A percentile compares a stretch with the other conserved stretches of the same genome.
phyloP scores from a whole-genome alignment of 2,329 filamentous ascomycete genomes.

The Exophiala phaeomuriformis region DNA sequence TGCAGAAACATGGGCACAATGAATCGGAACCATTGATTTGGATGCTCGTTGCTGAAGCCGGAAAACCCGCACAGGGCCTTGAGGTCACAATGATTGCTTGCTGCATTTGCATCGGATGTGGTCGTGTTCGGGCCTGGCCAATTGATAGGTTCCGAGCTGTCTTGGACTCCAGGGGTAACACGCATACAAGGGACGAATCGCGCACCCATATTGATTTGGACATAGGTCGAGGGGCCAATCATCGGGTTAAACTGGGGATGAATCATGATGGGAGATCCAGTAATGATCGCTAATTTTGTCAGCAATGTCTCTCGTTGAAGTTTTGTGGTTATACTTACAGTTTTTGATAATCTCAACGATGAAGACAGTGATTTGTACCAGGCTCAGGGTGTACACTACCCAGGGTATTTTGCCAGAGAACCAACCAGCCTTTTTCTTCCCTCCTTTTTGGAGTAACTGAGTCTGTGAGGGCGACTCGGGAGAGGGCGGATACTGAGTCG shows the following conservation, averaged over 20 bases:
- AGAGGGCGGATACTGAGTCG: conserved; percentile 43
- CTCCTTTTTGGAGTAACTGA: conserved; percentile 20
- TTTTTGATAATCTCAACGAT: conserved; percentile 81
- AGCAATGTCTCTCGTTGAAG: not conserved
- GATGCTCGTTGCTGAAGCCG: conserved; percentile 64
- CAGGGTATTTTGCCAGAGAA: conserved; percentile 60
- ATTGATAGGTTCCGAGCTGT: conserved; percentile 30
- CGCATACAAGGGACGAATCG: conserved; percentile 94
- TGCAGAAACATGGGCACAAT: conserved; percentile 94
- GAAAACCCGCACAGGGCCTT: conserved; percentile 77
- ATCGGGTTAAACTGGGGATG: conserved; percentile 89
- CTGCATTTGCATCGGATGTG: conserved; percentile 44
- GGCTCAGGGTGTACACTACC: conserved; percentile 72
- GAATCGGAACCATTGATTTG: conserved; percentile 96
- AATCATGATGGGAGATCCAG: conserved; percentile 60
- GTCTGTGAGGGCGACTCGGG: conserved; percentile 47
- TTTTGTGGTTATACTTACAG: conserved; percentile 46
- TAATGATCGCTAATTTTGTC: conserved; percentile 55
- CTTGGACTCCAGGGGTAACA: conserved; percentile 46
- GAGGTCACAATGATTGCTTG: conserved; percentile 59
- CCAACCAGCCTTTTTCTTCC: conserved; percentile 42
- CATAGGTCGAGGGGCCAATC: conserved; percentile 85
- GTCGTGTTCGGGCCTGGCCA: conserved; percentile 83
- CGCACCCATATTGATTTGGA: conserved; percentile 95
- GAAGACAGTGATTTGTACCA: conserved; percentile 75